Evolutionary conservation across 2,329 filamentous ascomycete species (phyloP), one percentile per base, ranked within the genome.

Genomic region (Diaporthe citri): DNA sequence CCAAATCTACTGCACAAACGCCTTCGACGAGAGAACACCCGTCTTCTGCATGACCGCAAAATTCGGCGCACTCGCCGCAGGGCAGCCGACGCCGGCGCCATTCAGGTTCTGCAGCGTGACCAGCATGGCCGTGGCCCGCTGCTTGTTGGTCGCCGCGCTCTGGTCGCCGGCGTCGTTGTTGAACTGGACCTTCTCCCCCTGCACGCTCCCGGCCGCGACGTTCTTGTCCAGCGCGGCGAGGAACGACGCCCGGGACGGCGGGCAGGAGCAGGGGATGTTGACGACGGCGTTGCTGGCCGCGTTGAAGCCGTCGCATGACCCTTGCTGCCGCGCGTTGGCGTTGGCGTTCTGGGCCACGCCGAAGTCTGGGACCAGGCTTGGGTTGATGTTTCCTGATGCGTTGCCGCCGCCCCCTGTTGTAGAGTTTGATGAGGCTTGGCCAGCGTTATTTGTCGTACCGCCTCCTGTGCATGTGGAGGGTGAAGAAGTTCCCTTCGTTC

Each of bases 251-350:
- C 75, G 77, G 52, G 72, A 51, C 9, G 77, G 77, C 39, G 77
- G 77, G 67, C 77, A 77, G n/a, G 59, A 72, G 76, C 76, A 78
- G 25, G 75, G 76, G 59, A 78, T 78, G 20, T 75, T 56, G 3
- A 77, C 75, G 52, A 43, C 52, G 15, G 66, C 31, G 22, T 41
- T 15, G 39, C 28, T 51, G 31, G 73, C 64, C 25, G 69, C 76
- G 46, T 74, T 75, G 74, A 73, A 76, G 34, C 77, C 77, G 62
- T 76, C 73, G 60, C 77, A 78, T 22, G 72, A 73, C 13, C 72
- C 72, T 43, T 56, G 51, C 52, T 73, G 72, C 43, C 41, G 28
- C 28, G 72, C 72, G 51, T 57, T 55, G 17, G 48, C 72, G 39
- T 73, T 73, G 39, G 41, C 56, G 36, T 57, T 57, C 25, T 64